These are phyloP conservation scores for Talaromyces albobiverticillius DNA, from an alignment of 2,329 filamentous ascomycete species.

Conservation along the genomic window DNA sequence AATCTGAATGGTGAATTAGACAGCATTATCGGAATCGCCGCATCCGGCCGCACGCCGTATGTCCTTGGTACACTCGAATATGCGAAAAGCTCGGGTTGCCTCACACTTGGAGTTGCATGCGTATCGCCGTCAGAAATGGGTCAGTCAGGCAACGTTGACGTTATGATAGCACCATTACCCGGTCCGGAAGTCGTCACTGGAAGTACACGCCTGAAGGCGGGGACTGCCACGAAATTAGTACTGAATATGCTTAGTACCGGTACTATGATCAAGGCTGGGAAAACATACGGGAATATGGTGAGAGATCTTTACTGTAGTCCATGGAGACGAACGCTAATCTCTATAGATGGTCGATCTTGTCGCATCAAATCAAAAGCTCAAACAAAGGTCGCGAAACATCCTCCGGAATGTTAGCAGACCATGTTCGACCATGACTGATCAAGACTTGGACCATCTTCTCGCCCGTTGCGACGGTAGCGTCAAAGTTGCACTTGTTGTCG, in stretches of 20 bases:
- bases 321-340: too few species aligned
- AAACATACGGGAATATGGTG: conserved; percentile 44
- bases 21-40: conserved; percentile 43
- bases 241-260: conserved; percentile 47
- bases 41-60: conserved; percentile 44
- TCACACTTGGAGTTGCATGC: conserved; percentile 41
- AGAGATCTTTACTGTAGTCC: too few species aligned
- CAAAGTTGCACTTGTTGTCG: conserved; percentile 32
- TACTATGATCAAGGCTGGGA: conserved; percentile 40
- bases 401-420: conserved; percentile 25
- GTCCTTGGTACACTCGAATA: conserved; percentile 38
- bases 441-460: conserved; percentile 28
- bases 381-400: conserved; percentile 34
- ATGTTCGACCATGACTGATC: conserved; percentile 21
- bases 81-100: conserved; percentile 33
- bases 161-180: conserved; percentile 38
- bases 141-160: conserved; percentile 25
- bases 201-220: conserved; percentile 47
- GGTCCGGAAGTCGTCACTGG: conserved; percentile 46
- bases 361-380: conserved; percentile 39
- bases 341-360: conserved; percentile 38
- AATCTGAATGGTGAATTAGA: conserved; percentile 30
- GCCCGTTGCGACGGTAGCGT: conserved; percentile 28
- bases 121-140: conserved; percentile 33
- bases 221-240: conserved; percentile 45